Evolutionary conservation across 352 stramenopile genomes (phyloP).

Genomic region (Aphanomyces invadans): DNA sequence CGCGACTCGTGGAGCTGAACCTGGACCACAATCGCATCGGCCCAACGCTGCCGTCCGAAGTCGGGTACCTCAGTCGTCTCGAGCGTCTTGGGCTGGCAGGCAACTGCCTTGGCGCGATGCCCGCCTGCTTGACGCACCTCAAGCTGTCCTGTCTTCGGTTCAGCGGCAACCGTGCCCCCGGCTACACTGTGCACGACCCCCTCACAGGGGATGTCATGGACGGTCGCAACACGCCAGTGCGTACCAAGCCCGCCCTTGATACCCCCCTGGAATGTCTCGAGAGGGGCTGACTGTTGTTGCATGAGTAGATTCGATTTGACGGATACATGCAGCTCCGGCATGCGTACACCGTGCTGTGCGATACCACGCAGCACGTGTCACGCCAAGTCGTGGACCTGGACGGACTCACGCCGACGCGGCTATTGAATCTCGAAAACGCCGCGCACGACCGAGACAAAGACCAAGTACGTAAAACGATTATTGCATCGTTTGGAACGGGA

Average conservation of each 20-base stretch:
- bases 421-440: constrained; percentile 14
- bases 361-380: neutral
- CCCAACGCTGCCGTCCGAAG: constrained; percentile 32
- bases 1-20: constrained; percentile 55
- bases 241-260: too few species aligned
- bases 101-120: constrained; percentile 34
- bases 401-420: constrained; percentile 3
- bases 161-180: constrained; percentile 35
- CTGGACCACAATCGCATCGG: constrained; percentile 56
- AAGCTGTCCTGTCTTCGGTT: constrained; percentile 36
- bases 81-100: constrained; percentile 54
- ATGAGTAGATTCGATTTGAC: constrained; percentile 17
- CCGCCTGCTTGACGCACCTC: constrained; percentile 33
- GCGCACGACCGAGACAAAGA: constrained; percentile 19
- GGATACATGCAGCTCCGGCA: constrained; percentile 22
- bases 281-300: neutral
- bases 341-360: neutral
- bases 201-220: constrained; percentile 21
- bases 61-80: constrained; percentile 38
- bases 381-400: neutral
- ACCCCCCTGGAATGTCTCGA: too few species aligned
- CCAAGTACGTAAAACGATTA: constrained; percentile 9
- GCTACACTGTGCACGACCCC: constrained; percentile 12
- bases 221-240: constrained; percentile 8
- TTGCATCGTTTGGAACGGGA: neutral